A percentile compares a stretch with the other conserved stretches of the same genome.
Conservation (phyloP, 495 filamentous ascomycete species). For the Sabuloglossum arenarium region DNA sequence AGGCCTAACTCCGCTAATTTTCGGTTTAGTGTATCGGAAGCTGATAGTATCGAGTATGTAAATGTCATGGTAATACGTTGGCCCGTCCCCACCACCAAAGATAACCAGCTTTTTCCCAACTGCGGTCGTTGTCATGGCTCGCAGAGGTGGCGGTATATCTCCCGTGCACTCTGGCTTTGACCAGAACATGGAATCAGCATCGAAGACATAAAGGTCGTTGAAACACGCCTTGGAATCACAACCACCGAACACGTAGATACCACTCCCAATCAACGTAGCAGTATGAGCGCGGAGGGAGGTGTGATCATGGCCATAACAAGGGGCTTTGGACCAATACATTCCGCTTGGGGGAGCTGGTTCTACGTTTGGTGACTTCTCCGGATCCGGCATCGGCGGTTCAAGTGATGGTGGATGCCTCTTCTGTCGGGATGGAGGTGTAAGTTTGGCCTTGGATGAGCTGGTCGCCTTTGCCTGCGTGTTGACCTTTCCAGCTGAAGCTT, state of each 20-base stretch:
- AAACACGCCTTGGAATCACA: constrained; percentile 42
- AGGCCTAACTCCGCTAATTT: constrained; percentile 27
- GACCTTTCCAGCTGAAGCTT: constrained; percentile 2
- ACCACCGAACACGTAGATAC: constrained; percentile 44
- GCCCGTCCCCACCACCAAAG: constrained; percentile 44
- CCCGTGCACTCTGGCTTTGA: constrained; percentile 34
- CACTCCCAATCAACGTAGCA: constrained; percentile 36
- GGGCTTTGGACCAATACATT: constrained; percentile 47
- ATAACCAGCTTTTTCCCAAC: constrained; percentile 44
- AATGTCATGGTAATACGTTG: constrained; percentile 46
- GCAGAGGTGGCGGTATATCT: constrained; percentile 35
- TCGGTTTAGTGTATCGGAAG: constrained; percentile 34
- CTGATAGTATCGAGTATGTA: constrained; percentile 46
- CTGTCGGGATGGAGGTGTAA: background rate
- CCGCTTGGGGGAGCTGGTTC: constrained; percentile 38
- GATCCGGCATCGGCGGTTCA: constrained; percentile 35
- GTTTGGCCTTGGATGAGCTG: background rate
- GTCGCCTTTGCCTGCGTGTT: constrained; percentile 2
- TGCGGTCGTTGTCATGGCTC: constrained; percentile 45
- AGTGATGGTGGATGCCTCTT: constrained; percentile 10
- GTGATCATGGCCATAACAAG: constrained; percentile 31
- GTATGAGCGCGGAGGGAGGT: constrained; percentile 40
- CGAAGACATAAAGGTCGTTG: constrained; percentile 42
- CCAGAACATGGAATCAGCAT: constrained; percentile 45
- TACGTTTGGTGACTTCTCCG: constrained; percentile 33